Conservation (phyloP, 1,284 basidiomycete species). For the Phellopilus nigrolimitatus region DNA sequence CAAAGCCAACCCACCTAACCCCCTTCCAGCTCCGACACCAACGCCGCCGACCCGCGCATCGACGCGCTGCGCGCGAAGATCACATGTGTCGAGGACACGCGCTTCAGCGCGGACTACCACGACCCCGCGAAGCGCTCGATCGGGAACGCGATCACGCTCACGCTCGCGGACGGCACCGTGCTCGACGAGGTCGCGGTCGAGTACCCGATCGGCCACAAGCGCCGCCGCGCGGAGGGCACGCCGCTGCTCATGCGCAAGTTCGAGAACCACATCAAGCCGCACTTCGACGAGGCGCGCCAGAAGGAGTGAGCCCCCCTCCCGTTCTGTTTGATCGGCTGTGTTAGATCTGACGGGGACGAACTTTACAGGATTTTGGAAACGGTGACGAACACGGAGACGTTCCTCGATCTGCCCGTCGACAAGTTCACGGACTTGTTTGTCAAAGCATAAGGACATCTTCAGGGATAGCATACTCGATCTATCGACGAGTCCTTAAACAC, state of each 20-base stretch:
- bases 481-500: no score
- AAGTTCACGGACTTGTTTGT: conserved; percentile 87
- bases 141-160: conserved; percentile 83
- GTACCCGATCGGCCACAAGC: conserved; percentile 87
- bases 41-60: conserved; percentile 82
- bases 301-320: conserved; percentile 50
- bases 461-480: not conserved
- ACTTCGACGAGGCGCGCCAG: conserved; percentile 67
- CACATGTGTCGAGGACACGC: conserved; percentile 75
- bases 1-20: conserved; percentile 2
- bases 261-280: conserved; percentile 74
- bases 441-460: conserved; percentile 44
- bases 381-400: conserved; percentile 60
- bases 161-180: conserved; percentile 84
- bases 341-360: conserved; percentile 14
- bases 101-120: conserved; percentile 78
- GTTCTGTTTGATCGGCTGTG: conserved; percentile 5
- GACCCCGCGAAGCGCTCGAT: conserved; percentile 88
- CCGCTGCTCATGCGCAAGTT: conserved; percentile 89
- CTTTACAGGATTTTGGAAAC: conserved; percentile 66
- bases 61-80: conserved; percentile 84
- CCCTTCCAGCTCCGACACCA: conserved; percentile 55
- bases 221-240: conserved; percentile 80
- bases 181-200: conserved; percentile 87
- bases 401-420: conserved; percentile 70